Evolutionary conservation across 306 rosid genomes (phyloP).

Genomic region (Begonia fuchsioides): DNA sequence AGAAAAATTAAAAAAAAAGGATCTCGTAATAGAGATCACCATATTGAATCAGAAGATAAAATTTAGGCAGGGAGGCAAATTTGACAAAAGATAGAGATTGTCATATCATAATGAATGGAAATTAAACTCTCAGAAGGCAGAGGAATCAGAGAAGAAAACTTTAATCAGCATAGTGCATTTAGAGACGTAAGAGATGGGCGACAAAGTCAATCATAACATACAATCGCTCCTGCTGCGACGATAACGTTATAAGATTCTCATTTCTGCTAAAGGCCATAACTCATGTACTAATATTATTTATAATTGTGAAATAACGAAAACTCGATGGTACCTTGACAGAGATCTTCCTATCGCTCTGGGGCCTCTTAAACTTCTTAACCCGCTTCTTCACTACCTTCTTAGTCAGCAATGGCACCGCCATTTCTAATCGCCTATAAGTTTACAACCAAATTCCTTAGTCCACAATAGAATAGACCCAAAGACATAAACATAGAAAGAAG

Average conservation of each 20-base stretch:
- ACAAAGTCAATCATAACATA: constrained; percentile 45
- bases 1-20: not conserved
- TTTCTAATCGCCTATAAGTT: constrained; percentile 14
- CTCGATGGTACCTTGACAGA: constrained; percentile 47
- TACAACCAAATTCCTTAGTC: not conserved
- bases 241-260: not conserved
- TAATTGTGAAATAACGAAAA: not conserved
- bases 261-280: not conserved
- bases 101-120: not conserved
- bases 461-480: not conserved
- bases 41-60: constrained; percentile 9
- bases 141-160: constrained; percentile 40
- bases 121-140: not conserved
- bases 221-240: not conserved
- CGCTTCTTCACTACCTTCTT: constrained; percentile 73
- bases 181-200: constrained; percentile 52
- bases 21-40: constrained; percentile 29
- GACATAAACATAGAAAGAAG: not conserved
- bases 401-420: constrained; percentile 66
- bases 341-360: constrained; percentile 73
- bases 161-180: constrained; percentile 63
- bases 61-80: constrained; percentile 26
- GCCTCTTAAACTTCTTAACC: constrained; percentile 65
- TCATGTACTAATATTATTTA: not conserved
- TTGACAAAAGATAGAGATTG: not conserved